Percentiles rank a stretch among this genome's conserved stretches.
These are phyloP conservation scores for Russula compacta DNA, from an alignment of 768 basidiomycete species.

Conservation along the genomic window DNA sequence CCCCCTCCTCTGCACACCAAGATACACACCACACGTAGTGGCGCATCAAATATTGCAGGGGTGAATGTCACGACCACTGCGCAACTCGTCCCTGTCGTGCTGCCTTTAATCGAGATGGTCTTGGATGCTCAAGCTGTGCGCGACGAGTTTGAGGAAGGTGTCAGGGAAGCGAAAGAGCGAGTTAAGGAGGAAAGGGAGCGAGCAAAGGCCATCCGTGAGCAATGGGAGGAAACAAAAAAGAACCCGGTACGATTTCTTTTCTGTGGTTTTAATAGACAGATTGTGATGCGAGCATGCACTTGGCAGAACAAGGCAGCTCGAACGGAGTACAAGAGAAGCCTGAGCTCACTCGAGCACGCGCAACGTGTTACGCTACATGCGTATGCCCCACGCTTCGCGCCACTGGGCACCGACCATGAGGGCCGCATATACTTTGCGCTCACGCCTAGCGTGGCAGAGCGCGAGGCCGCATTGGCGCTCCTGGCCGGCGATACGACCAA, in stretches of 20 bases:
- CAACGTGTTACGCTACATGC: constrained; percentile 39
- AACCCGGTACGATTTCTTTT: constrained; percentile 5
- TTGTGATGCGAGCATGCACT: background rate
- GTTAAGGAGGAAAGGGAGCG: constrained; percentile 44
- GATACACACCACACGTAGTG: constrained; percentile 40
- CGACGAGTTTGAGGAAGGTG: constrained; percentile 52
- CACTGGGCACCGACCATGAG: constrained; percentile 60
- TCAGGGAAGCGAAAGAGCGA: constrained; percentile 46
- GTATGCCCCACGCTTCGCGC: constrained; percentile 44
- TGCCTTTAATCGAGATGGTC: constrained; percentile 46
- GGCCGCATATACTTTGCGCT: constrained; percentile 63
- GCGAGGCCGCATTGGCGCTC: constrained; percentile 36
- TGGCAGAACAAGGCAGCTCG: constrained; percentile 37
- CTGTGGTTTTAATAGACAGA: background rate
- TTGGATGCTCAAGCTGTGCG: constrained; percentile 40
- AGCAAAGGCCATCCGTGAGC: constrained; percentile 46
- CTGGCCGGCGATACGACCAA: constrained; percentile 29
- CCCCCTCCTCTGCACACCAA: constrained; percentile 40
- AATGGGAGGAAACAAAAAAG: constrained; percentile 39
- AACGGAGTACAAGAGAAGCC: constrained; percentile 40
- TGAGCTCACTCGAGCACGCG: constrained; percentile 45
- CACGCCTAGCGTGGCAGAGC: constrained; percentile 49
- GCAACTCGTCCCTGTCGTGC: constrained; percentile 61
- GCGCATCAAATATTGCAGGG: constrained; percentile 4
- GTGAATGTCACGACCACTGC: constrained; percentile 36